Conservation (phyloP, 441 rosid species). For the Gossypium lobatum region DNA sequence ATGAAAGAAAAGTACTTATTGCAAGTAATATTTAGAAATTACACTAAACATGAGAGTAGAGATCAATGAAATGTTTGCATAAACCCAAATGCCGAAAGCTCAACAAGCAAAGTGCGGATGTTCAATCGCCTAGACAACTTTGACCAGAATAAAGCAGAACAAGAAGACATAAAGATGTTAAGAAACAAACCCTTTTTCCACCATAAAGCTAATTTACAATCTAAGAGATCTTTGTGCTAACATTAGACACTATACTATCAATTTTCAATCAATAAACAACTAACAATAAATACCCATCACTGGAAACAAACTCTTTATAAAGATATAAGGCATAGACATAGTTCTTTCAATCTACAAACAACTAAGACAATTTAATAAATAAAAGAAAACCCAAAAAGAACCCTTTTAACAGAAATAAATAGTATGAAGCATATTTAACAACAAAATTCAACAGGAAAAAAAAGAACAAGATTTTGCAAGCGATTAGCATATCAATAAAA, state of each 20-base stretch:
- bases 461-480: neutral
- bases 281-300: neutral
- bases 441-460: neutral
- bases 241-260: neutral
- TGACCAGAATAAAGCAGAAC: neutral
- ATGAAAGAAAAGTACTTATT: neutral
- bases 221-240: neutral
- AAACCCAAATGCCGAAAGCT: neutral
- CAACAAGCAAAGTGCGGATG: neutral
- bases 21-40: neutral
- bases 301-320: neutral
- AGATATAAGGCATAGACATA: too few relatives aligned
- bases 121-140: neutral
- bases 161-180: neutral
- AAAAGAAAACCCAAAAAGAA: neutral
- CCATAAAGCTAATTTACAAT: neutral
- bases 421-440: neutral
- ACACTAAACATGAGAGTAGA: neutral
- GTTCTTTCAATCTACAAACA: neutral
- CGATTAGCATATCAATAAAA: conserved; percentile 7
- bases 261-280: neutral
- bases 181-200: neutral
- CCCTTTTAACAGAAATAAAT: neutral
- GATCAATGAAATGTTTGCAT: neutral
- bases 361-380: neutral